Percentiles rank a stretch among this genome's conserved stretches.
phyloP scores from a whole-genome alignment of 139 green algal genomes.

The Zygnema circumcarinatum region DNA sequence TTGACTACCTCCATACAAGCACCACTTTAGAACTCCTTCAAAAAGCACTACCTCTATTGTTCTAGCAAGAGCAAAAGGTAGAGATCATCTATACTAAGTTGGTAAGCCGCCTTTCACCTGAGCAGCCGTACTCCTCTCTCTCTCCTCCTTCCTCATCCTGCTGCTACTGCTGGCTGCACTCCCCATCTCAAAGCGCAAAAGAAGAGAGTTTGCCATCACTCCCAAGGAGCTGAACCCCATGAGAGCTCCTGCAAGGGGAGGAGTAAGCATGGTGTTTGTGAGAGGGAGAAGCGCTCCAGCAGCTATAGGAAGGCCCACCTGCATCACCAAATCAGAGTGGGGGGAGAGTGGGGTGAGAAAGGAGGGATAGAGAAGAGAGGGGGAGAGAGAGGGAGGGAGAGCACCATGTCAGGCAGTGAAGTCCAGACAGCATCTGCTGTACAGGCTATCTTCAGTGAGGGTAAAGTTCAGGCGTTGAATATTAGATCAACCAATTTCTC shows the following conservation, averaged over 20 bases:
- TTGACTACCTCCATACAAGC: too few relatives aligned
- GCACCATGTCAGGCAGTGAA: too few relatives aligned
- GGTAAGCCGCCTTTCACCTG: background rate
- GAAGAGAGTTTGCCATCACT: conserved; percentile 88
- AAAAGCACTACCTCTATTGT: too few relatives aligned
- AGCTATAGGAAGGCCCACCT: conserved; percentile 88
- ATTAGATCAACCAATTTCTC: too few relatives aligned
- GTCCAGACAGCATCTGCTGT: too few relatives aligned
- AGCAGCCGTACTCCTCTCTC: background rate
- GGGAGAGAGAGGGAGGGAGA: background rate
- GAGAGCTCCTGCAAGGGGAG: conserved; percentile 80
- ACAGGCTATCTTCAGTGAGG: too few relatives aligned
- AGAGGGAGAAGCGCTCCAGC: conserved; percentile 83
- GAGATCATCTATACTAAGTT: conserved; percentile 5
- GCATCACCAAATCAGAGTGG: too few relatives aligned
- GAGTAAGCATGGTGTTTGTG: conserved; percentile 81
- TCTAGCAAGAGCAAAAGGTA: too few relatives aligned
- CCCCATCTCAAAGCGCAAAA: conserved; percentile 71
- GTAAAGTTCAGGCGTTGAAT: too few relatives aligned
- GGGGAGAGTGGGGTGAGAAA: background rate
- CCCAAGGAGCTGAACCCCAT: conserved; percentile 90
- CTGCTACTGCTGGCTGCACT: conserved; percentile 7
- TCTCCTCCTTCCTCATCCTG: background rate
- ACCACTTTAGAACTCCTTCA: too few relatives aligned
- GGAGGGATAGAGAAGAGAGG: background rate